phyloP scores from a whole-genome alignment of 345 rosid species.

The Populus euphratica region DNA sequence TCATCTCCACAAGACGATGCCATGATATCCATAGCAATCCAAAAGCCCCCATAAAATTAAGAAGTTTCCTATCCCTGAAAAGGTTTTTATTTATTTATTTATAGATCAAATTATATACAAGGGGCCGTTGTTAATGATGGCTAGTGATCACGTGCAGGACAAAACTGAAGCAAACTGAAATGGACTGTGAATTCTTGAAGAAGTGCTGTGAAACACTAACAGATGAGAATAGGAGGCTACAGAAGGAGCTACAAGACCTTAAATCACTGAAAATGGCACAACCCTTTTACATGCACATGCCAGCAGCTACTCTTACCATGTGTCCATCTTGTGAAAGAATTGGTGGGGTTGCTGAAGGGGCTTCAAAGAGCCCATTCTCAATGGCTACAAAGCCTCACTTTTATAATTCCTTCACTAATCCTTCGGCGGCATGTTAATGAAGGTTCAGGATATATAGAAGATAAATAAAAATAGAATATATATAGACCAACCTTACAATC shows the following conservation, averaged over 20 bases:
- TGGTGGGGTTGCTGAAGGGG: slow-evolving; percentile 36
- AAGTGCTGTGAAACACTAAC: slow-evolving; percentile 28
- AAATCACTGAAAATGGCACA: slow-evolving; percentile 26
- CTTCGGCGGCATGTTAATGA: slow-evolving; percentile 79
- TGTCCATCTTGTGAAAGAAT: slow-evolving; percentile 53
- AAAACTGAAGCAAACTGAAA: slow-evolving; percentile 32
- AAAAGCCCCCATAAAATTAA: not conserved
- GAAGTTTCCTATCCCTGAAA: not conserved
- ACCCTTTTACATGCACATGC: slow-evolving; percentile 32
- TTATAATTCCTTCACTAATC: slow-evolving; percentile 64
- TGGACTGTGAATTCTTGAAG: slow-evolving; percentile 31
- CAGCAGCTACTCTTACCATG: slow-evolving; percentile 29
- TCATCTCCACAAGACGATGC: not conserved
- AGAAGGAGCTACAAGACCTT: slow-evolving; percentile 22
- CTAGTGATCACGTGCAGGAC: slow-evolving; percentile 15
- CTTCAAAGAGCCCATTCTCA: slow-evolving; percentile 44
- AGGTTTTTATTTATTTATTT: too few relatives aligned
- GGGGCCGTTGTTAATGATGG: not conserved
- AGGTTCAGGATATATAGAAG: not conserved
- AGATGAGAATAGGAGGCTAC: slow-evolving; percentile 29
- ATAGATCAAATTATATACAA: too few relatives aligned
- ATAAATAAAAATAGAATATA: not conserved
- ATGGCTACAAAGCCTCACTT: slow-evolving; percentile 57
- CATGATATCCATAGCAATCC: not conserved
- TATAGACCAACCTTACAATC: slow-evolving; percentile 32